phyloP scores from a whole-genome alignment of 768 basidiomycete species.

The Pulveroboletus sp. region DNA sequence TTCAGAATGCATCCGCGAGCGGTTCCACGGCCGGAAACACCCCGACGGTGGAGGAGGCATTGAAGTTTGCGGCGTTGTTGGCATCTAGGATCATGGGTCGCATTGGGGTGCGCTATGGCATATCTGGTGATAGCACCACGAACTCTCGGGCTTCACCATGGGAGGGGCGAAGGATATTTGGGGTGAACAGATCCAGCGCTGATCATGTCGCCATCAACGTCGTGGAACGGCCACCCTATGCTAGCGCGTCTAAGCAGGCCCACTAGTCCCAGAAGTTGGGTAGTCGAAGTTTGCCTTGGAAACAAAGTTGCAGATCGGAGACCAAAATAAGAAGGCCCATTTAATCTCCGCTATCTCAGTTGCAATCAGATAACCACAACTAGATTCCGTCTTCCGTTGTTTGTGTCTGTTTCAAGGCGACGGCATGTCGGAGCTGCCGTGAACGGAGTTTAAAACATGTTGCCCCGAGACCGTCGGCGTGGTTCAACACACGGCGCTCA shows the following conservation, averaged over 20 bases:
- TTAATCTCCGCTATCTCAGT: constrained; percentile 5
- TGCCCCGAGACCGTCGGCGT: too few species aligned
- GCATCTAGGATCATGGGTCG: constrained; percentile 39
- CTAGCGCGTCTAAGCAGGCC: constrained; percentile 10
- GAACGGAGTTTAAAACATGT: too few species aligned
- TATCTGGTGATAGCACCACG: constrained; percentile 21
- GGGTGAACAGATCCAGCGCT: not conserved
- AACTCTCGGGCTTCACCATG: constrained; percentile 39
- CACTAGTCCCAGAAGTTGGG: too few species aligned
- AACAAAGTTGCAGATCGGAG: not conserved
- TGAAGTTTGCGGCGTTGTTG: constrained; percentile 47
- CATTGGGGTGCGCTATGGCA: constrained; percentile 24
- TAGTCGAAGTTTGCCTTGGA: too few species aligned
- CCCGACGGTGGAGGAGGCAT: constrained; percentile 46
- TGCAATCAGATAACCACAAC: too few species aligned
- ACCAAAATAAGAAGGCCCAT: not conserved
- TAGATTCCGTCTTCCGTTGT: too few species aligned
- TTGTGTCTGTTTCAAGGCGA: too few species aligned
- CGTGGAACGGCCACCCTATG: not conserved
- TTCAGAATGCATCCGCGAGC: constrained; percentile 5
- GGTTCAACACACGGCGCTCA: too few species aligned
- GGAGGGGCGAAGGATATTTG: constrained; percentile 23
- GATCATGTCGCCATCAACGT: not conserved
- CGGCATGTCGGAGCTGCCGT: too few species aligned
- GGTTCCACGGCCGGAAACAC: constrained; percentile 21